These are phyloP conservation scores for Warburgia ugandensis DNA, from an alignment of 164 flowering plant genomes.

Conservation along the genomic window DNA sequence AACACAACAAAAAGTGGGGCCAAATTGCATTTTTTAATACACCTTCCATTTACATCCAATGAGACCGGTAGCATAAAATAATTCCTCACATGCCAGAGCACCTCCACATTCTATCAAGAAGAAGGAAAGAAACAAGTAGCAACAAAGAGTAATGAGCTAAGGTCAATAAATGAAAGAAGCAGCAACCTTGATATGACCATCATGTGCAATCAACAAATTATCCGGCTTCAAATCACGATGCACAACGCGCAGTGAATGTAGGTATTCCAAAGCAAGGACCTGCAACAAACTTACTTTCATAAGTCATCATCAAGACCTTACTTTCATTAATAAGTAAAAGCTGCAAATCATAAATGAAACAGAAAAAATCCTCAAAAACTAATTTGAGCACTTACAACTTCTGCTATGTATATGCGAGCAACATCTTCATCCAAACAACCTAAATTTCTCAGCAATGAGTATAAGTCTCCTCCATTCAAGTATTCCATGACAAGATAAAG, in stretches of 20 bases:
- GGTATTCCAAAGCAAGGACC: conserved; percentile 98
- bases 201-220: conserved; percentile 96
- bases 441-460: conserved; percentile 88
- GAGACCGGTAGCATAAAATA: no score
- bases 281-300: conserved; percentile 13
- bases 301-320: no score
- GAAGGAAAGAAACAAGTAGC: no score
- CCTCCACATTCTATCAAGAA: no score
- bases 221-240: conserved; percentile 98
- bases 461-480: conserved; percentile 97
- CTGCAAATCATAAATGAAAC: no score
- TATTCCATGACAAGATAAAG: conserved; percentile 99
- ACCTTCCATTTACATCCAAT: no score
- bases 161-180: not conserved
- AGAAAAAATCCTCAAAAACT: conserved; percentile 5
- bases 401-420: conserved; percentile 93
- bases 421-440: conserved; percentile 98
- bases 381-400: conserved; percentile 99
- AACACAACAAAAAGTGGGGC: no score
- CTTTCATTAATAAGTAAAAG: no score
- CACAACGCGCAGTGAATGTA: conserved; percentile 83
- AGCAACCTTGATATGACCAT: conserved; percentile 92
- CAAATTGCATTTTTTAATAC: no score
- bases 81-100: no score
- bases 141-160: no score